Base-by-base conservation (phyloP, 2,329 filamentous ascomycete genomes). In the Fusarium algeriense region DNA sequence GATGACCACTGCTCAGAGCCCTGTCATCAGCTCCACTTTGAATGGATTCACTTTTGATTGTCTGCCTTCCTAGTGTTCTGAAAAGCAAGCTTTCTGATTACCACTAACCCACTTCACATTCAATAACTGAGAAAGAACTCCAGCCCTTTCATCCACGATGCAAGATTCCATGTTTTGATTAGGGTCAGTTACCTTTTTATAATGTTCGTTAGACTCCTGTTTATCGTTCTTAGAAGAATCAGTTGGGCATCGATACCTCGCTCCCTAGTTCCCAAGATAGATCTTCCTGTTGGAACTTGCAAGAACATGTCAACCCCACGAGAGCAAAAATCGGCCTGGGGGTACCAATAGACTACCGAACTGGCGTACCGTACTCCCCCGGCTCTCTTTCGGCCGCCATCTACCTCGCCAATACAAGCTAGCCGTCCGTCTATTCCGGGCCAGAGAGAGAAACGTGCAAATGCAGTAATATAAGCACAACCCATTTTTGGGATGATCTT, bases 11-110 rank as follows among this genome's bases (percentile, higher is more conserved):
- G 46, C 53, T 66, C 45, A 41, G 23, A 40, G 38, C 52, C 73
- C 56, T 60, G 52, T 67, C 61, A 44, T 45, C 40, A 17, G 35
- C 62, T 73, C 73, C 73, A 76, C 73, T 54, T 60, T 35, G 28
- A 26, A 66, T 64, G 70, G 64, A 60, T 53, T 73, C 62, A 54
- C 57, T 67, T 76, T 76, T 64, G 70, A 76, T 75, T 73, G 55
- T 75, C 61, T 63, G 40, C 59, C 41, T 53, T 30, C 30, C 30
- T 30, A 30, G 30, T 11, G 8, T 30, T 59, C 50, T 64, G 20
- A 26, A 32, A 56, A 63, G 64, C 64, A 65, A 71, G 34, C 46
- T 69, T 60, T 59, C 23, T 40, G 54, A 63, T 58, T 60, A 49
- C 58, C 64, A 34, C 45, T 28, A 37, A 40, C 34, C 45, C 30